Evolutionary conservation across 108 stramenopile species (phyloP).

Genomic region (Epipyxis sp.): DNA sequence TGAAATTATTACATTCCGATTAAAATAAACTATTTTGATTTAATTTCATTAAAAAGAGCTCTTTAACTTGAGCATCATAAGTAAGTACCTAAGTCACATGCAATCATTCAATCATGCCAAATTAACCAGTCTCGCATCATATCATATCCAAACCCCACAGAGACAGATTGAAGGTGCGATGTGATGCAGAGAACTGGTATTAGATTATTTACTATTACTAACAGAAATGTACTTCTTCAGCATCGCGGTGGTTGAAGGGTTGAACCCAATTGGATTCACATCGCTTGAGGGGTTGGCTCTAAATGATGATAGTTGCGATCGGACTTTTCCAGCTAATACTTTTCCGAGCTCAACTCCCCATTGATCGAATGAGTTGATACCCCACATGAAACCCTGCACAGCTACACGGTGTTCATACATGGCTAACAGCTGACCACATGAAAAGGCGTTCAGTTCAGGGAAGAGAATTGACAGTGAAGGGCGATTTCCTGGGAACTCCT

Average conservation of each 20-base stretch:
- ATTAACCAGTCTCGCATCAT: no score
- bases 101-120: no score
- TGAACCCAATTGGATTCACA: conserved; percentile 44
- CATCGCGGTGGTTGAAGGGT: conserved; percentile 52
- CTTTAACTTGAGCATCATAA: no score
- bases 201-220: no score
- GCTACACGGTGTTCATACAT: conserved; percentile 97
- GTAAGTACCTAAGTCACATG: no score
- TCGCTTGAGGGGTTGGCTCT: conserved; percentile 15
- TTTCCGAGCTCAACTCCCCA: conserved; percentile 99
- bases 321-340: conserved; percentile 75
- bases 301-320: conserved; percentile 26
- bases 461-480: conserved; percentile 89
- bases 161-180: no score
- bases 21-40: no score
- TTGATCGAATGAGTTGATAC: conserved; percentile 97
- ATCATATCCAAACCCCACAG: no score
- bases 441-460: conserved; percentile 85
- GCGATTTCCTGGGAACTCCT: conserved; percentile 89
- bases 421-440: conserved; percentile 85
- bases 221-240: conserved; percentile 42
- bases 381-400: conserved; percentile 99
- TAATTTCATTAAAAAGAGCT: no score
- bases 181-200: no score
- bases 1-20: no score